phyloP scores from a whole-genome alignment of 108 stramenopile genomes.

The Stephanodiscus triporus region DNA sequence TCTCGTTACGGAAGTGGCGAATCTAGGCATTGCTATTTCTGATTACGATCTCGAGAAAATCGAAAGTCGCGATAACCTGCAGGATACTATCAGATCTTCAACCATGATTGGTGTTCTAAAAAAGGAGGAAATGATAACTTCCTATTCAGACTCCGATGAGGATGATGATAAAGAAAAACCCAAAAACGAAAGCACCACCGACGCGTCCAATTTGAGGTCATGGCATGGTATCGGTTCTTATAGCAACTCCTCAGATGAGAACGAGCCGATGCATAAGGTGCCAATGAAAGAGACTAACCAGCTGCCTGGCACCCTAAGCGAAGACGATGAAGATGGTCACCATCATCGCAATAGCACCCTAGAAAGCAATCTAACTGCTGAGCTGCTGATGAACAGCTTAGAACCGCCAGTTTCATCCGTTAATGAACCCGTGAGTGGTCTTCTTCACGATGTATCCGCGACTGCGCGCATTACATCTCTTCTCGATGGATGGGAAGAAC shows the following conservation, averaged over 20 bases:
- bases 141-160: conserved; percentile 14
- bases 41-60: conserved; percentile 34
- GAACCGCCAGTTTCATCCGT: conserved; percentile 29
- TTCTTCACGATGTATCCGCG: conserved; percentile 32
- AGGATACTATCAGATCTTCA: conserved; percentile 15
- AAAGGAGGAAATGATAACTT: not conserved
- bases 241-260: conserved; percentile 27
- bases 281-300: conserved; percentile 5
- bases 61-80: conserved; percentile 11
- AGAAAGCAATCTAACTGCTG: conserved; percentile 5
- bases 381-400: conserved; percentile 2
- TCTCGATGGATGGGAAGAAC: conserved; percentile 80
- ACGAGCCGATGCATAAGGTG: conserved; percentile 2
- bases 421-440: conserved; percentile 30
- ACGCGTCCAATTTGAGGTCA: conserved; percentile 1
- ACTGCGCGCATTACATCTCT: conserved; percentile 51
- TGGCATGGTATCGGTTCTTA: conserved; percentile 39
- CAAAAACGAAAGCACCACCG: not conserved
- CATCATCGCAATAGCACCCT: not conserved
- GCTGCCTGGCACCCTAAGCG: not conserved
- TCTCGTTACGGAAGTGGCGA: conserved; percentile 67
- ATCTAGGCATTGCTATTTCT: conserved; percentile 53
- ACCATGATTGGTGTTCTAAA: conserved; percentile 45
- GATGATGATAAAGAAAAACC: conserved; percentile 9
- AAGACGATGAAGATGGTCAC: conserved; percentile 13